Evolutionary conservation across 371 early-diverging fungal genomes (phyloP).

Genomic region (Parasitella parasitica): DNA sequence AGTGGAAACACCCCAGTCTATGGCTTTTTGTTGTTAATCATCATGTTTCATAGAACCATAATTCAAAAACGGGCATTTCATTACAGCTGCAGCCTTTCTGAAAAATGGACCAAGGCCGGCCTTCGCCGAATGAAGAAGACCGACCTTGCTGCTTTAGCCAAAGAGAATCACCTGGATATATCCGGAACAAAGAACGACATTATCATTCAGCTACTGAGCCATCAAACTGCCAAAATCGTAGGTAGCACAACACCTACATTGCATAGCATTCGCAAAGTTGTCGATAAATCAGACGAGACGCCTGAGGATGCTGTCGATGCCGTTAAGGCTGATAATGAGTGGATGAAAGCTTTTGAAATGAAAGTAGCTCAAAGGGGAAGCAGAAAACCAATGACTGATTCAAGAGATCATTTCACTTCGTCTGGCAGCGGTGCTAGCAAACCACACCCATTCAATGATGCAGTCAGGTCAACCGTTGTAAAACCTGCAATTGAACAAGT

Average conservation of each 20-base stretch:
- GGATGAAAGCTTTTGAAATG: slow-evolving; percentile 36
- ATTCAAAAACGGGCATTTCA: slow-evolving; percentile 5
- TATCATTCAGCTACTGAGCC: slow-evolving; percentile 13
- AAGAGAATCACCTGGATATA: slow-evolving; percentile 13
- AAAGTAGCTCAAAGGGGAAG: slow-evolving; percentile 25
- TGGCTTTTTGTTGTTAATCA: neutral
- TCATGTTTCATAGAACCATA: neutral
- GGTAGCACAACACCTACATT: slow-evolving; percentile 1
- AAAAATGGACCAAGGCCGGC: slow-evolving; percentile 24
- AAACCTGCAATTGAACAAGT: neutral
- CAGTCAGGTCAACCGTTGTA: neutral
- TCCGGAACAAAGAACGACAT: slow-evolving; percentile 30
- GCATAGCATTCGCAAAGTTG: neutral
- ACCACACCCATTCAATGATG: slow-evolving; percentile 13
- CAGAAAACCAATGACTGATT: neutral
- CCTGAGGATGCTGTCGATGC: neutral
- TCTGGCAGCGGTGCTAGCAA: neutral
- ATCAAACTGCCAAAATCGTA: slow-evolving; percentile 16
- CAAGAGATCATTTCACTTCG: neutral
- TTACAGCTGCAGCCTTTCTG: neutral
- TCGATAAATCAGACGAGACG: neutral
- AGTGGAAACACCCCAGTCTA: neutral
- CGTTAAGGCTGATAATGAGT: slow-evolving; percentile 16
- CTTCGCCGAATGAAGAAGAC: slow-evolving; percentile 25
- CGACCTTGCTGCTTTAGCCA: slow-evolving; percentile 16